phyloP scores from a whole-genome alignment of 108 stramenopile genomes.

The Parietichytrium sp. region DNA sequence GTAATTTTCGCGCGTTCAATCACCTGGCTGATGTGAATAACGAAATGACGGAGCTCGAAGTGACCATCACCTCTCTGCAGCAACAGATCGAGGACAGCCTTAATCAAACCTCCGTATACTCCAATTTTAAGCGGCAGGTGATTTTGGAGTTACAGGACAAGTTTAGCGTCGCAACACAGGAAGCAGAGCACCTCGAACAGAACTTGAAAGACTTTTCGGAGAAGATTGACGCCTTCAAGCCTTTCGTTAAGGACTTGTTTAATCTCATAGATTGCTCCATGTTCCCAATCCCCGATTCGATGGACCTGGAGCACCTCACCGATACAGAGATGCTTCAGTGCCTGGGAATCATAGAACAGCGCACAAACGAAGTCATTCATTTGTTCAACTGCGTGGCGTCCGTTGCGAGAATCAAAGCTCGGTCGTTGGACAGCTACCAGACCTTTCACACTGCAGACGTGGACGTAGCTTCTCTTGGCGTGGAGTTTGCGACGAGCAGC shows the following conservation, averaged over 20 bases:
- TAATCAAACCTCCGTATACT: background rate
- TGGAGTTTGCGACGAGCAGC: too few relatives aligned
- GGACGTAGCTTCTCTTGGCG: too few relatives aligned
- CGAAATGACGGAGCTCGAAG: background rate
- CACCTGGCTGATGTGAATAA: background rate
- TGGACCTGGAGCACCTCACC: background rate
- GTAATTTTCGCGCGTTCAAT: constrained; percentile 1
- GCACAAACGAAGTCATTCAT: background rate
- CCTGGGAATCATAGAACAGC: constrained; percentile 20
- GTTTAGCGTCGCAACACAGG: background rate
- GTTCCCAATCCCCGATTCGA: background rate
- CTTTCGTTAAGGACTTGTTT: background rate
- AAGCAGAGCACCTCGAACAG: background rate
- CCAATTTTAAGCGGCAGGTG: background rate
- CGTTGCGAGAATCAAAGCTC: background rate
- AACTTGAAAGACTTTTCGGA: background rate
- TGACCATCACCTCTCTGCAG: background rate
- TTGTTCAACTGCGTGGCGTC: constrained; percentile 6
- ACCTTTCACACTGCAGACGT: background rate
- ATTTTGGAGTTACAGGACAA: background rate
- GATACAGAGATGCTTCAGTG: constrained; percentile 28
- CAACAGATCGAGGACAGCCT: background rate
- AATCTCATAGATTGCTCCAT: background rate
- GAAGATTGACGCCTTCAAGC: background rate
- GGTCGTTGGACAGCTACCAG: background rate